Evolutionary conservation across 345 rosid genomes (phyloP), one percentile per base, ranked within the genome.

Genomic region (Erysimum cheiranthoides): DNA sequence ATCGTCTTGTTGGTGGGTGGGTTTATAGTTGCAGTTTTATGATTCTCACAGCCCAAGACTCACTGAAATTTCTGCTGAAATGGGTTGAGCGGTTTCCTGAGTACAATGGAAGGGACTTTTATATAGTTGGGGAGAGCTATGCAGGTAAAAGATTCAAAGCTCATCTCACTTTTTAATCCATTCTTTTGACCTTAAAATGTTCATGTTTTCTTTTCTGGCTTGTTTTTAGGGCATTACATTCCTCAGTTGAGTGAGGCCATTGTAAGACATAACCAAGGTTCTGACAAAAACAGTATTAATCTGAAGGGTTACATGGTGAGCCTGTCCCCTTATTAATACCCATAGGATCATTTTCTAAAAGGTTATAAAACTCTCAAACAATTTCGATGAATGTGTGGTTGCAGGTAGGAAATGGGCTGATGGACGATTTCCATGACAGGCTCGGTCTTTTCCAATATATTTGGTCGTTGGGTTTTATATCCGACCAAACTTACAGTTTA

Each of bases 1-100:
- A 27, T 28, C 53, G 21, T 50, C 58, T 73, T 61, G 38, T 68
- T 57, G 43, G 4, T 17, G 38, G 25, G 14, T 74, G 57, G 53
- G 56, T 61, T 72, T 56, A 58, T 14, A 66, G 66, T 61, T 65
- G 18, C 38, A 42, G 30, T 46, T 38, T 69, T 76, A 36, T 71
- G 6, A 61, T 75, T 46, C 82, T 63, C 82, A 74, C 86, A 94
- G 98, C 93, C 64, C 68, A 75, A 71, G 98, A 94, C 75, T 87
- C 97, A 0, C 82, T 94, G 25, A 62, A 36, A 2, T 94, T 94
- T 88, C 79, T 94, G 69, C 71, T 94, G 32, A 86, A 84, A 62
- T 92, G 98, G 98, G 83, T 92, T 68, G 93, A 94, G 79, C 91
- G 96, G 56, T 94, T 86, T 73, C 97, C 97, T 32, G 92, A 92